A percentile compares a stretch with the other conserved stretches of the same genome.
These are phyloP conservation scores for Immersiporthe knoxdaviesiana DNA, from an alignment of 2,329 filamentous ascomycete genomes.

Conservation along the genomic window DNA sequence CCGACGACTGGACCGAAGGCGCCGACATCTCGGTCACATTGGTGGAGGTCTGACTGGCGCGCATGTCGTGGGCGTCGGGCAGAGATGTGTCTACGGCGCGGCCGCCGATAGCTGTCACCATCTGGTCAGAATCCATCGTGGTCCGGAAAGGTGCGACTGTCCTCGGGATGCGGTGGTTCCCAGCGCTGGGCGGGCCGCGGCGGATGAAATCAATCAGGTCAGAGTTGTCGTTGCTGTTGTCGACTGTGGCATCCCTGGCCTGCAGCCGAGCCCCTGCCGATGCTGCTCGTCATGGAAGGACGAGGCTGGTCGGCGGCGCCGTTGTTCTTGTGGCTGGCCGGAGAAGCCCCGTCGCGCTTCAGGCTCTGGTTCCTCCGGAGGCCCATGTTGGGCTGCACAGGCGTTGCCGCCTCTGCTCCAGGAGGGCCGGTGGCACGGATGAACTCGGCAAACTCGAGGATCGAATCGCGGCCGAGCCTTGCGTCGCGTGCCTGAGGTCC, in stretches of 20 bases:
- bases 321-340: slow-evolving; percentile 35
- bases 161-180: slow-evolving; percentile 74
- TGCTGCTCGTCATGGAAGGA: slow-evolving; percentile 36
- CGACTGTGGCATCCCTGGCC: slow-evolving; percentile 71
- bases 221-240: slow-evolving; percentile 69
- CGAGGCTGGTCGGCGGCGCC: slow-evolving; percentile 43
- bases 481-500: slow-evolving; percentile 68
- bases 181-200: slow-evolving; percentile 71
- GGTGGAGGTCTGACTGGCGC: slow-evolving; percentile 60
- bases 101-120: slow-evolving; percentile 57
- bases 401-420: slow-evolving; percentile 44
- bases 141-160: slow-evolving; percentile 83
- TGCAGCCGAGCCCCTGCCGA: slow-evolving; percentile 60
- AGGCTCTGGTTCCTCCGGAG: slow-evolving; percentile 30
- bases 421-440: slow-evolving; percentile 81
- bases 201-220: slow-evolving; percentile 96
- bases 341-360: slow-evolving; percentile 38
- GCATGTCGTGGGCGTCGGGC: slow-evolving; percentile 58
- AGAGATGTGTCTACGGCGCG: slow-evolving; percentile 61
- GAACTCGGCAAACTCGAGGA: slow-evolving; percentile 85
- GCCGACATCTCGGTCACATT: slow-evolving; percentile 61
- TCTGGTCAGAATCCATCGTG: slow-evolving; percentile 85
- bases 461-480: slow-evolving; percentile 69
- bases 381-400: slow-evolving; percentile 32
- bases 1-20: slow-evolving; percentile 63